Percentiles rank a stretch among this genome's conserved stretches.
Conservation (phyloP, 352 stramenopile species). For the Aphanomyces astaci region DNA sequence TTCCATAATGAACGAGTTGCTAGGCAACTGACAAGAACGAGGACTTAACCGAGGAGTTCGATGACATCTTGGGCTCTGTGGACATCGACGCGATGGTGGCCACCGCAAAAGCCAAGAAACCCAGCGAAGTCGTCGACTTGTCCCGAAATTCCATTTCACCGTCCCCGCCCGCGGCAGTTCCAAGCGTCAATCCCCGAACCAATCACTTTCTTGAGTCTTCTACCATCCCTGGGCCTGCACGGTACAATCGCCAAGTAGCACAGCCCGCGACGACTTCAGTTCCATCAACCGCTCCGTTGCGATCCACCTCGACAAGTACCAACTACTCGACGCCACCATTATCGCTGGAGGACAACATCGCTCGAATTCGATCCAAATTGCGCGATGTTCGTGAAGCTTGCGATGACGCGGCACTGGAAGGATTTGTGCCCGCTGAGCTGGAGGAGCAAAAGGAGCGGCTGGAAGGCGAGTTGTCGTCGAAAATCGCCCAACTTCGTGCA, state of each 20-base stretch:
- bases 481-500: constrained; percentile 7
- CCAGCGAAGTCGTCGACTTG: not conserved
- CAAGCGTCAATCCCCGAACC: not conserved
- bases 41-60: constrained; percentile 19
- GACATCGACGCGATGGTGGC: constrained; percentile 22
- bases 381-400: constrained; percentile 67
- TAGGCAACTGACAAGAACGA: no score
- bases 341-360: constrained; percentile 31
- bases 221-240: not conserved
- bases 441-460: constrained; percentile 38
- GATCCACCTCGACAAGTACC: not conserved
- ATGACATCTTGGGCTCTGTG: constrained; percentile 15
- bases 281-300: not conserved
- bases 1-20: no score
- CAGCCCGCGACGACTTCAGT: not conserved
- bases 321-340: constrained; percentile 15
- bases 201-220: not conserved
- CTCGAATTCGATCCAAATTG: constrained; percentile 51
- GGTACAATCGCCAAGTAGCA: not conserved
- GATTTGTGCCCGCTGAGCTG: constrained; percentile 50
- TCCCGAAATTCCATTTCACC: not conserved
- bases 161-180: not conserved
- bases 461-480: constrained; percentile 42
- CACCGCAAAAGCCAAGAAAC: not conserved
- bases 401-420: constrained; percentile 75